Evolutionary conservation across 768 basidiomycete genomes (phyloP).

Genomic region (Tremella yokohamensis): DNA sequence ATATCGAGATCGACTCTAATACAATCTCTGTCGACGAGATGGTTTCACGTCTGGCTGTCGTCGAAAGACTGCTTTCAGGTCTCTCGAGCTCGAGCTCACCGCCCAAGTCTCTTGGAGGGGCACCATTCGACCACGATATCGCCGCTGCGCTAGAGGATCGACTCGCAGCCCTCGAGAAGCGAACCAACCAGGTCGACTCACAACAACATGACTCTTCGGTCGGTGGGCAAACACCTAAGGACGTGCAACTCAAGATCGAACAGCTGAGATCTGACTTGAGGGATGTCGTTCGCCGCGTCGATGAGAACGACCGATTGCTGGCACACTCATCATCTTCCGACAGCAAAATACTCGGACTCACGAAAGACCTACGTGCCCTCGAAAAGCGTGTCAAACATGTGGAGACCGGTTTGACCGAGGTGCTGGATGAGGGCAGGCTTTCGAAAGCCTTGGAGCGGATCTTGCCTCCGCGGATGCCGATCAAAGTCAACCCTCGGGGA

Average conservation of each 20-base stretch:
- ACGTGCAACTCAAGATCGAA: too few relatives aligned
- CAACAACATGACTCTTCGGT: too few relatives aligned
- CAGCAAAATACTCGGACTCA: background rate
- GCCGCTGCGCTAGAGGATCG: too few relatives aligned
- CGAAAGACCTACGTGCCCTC: constrained; percentile 32
- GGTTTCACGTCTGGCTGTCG: constrained; percentile 35
- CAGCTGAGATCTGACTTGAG: too few relatives aligned
- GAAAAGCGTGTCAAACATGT: constrained; percentile 38
- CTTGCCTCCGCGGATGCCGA: constrained; percentile 52
- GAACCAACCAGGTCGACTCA: too few relatives aligned
- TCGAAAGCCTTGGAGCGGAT: constrained; percentile 48
- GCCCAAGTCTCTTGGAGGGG: background rate
- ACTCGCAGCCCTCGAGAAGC: too few relatives aligned
- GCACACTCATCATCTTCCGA: too few relatives aligned
- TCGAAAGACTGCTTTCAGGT: constrained; percentile 39
- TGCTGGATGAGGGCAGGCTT: constrained; percentile 44
- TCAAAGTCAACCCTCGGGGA: constrained; percentile 35
- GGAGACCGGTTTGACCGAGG: constrained; percentile 39
- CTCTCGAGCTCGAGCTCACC: constrained; percentile 24
- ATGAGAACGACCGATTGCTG: too few relatives aligned
- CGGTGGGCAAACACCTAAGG: too few relatives aligned
- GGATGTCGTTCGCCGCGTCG: too few relatives aligned
- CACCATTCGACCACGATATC: background rate
- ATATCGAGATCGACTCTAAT: too few relatives aligned
- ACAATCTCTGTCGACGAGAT: too few relatives aligned